Conservation (phyloP, 2,329 filamentous ascomycete species). For the Neoarthrinium moseri region DNA sequence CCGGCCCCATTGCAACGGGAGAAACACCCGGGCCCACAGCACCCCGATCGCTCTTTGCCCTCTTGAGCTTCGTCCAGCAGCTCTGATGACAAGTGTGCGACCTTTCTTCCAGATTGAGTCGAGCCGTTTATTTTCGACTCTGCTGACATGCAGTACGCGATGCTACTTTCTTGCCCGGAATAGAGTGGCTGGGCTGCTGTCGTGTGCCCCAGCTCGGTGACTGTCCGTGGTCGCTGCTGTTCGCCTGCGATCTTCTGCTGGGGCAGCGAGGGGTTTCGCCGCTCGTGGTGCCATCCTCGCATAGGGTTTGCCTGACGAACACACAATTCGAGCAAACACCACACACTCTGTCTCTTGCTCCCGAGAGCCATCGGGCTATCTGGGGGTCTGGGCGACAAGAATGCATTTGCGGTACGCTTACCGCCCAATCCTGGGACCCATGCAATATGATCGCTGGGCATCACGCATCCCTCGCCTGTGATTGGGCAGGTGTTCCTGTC, state of each 20-base stretch:
- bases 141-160: slow-evolving; percentile 3
- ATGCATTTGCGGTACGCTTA: slow-evolving; percentile 19
- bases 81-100: neutral
- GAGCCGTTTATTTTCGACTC: neutral
- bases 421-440: slow-evolving; percentile 38
- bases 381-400: neutral
- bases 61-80: too few relatives aligned
- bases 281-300: too few relatives aligned
- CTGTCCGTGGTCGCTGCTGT: too few relatives aligned
- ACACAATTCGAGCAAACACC: too few relatives aligned
- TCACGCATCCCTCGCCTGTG: slow-evolving; percentile 33
- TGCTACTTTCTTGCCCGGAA: too few relatives aligned
- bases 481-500: slow-evolving; percentile 35
- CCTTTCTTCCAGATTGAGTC: neutral
- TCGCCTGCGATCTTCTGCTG: too few relatives aligned
- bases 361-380: neutral
- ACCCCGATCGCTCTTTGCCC: neutral
- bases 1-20: neutral
- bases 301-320: too few relatives aligned
- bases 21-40: neutral
- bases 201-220: too few relatives aligned
- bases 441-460: slow-evolving; percentile 37
- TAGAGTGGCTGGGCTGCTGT: too few relatives aligned
- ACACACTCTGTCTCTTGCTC: neutral
- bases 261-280: too few relatives aligned